A percentile compares a stretch with the other conserved stretches of the same genome.
phyloP scores from a whole-genome alignment of 192 early-diverging fungal species.

The Entrophospora sp. region DNA sequence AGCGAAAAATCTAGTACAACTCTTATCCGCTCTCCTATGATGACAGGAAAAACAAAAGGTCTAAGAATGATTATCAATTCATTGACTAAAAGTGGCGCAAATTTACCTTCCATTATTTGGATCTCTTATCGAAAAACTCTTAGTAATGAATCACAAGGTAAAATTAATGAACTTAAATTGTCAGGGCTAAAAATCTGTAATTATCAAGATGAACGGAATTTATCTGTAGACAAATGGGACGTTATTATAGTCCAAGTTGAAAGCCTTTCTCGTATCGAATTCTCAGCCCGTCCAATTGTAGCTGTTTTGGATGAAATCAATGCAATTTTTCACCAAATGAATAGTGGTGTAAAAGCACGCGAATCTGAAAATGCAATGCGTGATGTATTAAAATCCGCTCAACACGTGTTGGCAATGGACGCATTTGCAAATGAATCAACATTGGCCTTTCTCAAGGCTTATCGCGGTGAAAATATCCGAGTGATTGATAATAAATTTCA shows the following conservation, averaged over 20 bases:
- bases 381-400: not conserved
- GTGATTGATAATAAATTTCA: slow-evolving; percentile 3
- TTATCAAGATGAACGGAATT: not conserved
- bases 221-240: slow-evolving; percentile 8
- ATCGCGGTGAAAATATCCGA: slow-evolving; percentile 10
- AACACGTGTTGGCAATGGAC: slow-evolving; percentile 3
- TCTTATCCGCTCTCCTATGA: not conserved
- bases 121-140: slow-evolving; percentile 8
- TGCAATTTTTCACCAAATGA: slow-evolving; percentile 12
- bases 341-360: not conserved
- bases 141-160: slow-evolving; percentile 1
- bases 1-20: no score
- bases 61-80: not conserved
- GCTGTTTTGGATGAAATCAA: slow-evolving; percentile 1
- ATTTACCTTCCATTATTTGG: no score
- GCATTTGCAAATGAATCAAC: slow-evolving; percentile 7
- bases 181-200: no score
- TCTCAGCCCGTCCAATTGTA: not conserved
- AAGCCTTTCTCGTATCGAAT: not conserved
- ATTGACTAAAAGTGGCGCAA: not conserved
- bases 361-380: slow-evolving; percentile 17
- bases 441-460: not conserved
- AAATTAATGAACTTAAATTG: no score
- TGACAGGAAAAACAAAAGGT: not conserved
- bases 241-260: slow-evolving; percentile 13